These are phyloP conservation scores for Trichosporon asahii DNA, from an alignment of 1,284 basidiomycete genomes.

Conservation along the genomic window DNA sequence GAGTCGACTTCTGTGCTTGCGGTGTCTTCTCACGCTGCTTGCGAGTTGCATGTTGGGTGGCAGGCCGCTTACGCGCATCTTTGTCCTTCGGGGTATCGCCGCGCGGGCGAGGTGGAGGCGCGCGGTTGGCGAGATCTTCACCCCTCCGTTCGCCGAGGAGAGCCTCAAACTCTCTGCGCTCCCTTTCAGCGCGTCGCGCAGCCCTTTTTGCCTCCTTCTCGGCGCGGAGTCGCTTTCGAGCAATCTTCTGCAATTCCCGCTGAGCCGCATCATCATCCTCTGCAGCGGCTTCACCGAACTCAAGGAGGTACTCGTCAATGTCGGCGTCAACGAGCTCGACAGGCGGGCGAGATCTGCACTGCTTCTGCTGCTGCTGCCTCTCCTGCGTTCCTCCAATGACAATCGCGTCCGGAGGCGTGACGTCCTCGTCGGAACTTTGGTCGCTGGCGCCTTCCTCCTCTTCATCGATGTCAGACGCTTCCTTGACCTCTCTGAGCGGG, in stretches of 20 bases:
- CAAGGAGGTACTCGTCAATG: constrained; percentile 41
- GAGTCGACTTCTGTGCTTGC: not conserved
- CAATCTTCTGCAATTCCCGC: constrained; percentile 35
- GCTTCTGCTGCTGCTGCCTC: constrained; percentile 13
- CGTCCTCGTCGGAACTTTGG: constrained; percentile 11
- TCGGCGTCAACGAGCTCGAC: constrained; percentile 35
- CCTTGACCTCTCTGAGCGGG: constrained; percentile 15
- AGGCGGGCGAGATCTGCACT: constrained; percentile 16
- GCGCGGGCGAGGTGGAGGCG: not conserved
- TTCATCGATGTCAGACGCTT: constrained; percentile 21
- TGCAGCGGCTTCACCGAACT: constrained; percentile 34
- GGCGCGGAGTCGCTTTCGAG: constrained; percentile 27
- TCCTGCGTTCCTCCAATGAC: constrained; percentile 41
- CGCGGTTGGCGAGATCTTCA: not conserved
- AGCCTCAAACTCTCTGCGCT: constrained; percentile 32
- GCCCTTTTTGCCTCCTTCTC: constrained; percentile 32
- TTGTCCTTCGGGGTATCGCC: not conserved
- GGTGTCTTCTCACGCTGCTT: not conserved
- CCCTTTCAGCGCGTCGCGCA: constrained; percentile 27
- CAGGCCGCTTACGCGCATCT: not conserved
- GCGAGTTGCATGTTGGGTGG: not conserved
- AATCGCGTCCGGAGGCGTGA: constrained; percentile 31
- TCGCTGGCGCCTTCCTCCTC: constrained; percentile 13
- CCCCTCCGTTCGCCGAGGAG: constrained; percentile 21
- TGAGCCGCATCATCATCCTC: constrained; percentile 29